Conservation (phyloP, 2,329 filamentous ascomycete genomes). For the Aspergillus puulaauensis region DNA sequence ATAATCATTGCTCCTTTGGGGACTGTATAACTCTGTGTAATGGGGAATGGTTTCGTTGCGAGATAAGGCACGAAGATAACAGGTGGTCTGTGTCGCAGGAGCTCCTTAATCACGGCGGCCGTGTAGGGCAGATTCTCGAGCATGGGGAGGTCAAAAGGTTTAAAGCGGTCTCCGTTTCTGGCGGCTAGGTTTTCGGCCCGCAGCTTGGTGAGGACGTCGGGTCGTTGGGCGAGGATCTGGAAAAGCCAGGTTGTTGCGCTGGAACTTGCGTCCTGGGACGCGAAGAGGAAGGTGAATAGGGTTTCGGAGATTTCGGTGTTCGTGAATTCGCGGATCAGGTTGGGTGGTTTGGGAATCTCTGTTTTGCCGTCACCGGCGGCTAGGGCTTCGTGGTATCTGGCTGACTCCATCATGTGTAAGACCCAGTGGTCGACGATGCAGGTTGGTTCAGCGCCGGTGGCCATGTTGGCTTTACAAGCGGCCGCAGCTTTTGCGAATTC, state of each 20-base stretch:
- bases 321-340: slow-evolving; percentile 52
- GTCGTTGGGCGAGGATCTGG: slow-evolving; percentile 52
- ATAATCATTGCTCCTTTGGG: slow-evolving; percentile 52
- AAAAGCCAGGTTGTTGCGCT: slow-evolving; percentile 56
- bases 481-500: slow-evolving; percentile 84
- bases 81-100: slow-evolving; percentile 53
- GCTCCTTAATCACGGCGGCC: slow-evolving; percentile 54
- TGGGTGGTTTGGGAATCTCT: slow-evolving; percentile 31
- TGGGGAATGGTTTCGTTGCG: slow-evolving; percentile 48
- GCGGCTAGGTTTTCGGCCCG: slow-evolving; percentile 50
- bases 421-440: slow-evolving; percentile 93
- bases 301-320: slow-evolving; percentile 53
- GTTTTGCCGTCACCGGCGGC: slow-evolving; percentile 59
- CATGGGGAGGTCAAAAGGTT: slow-evolving; percentile 47
- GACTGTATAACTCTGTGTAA: slow-evolving; percentile 50
- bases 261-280: slow-evolving; percentile 55
- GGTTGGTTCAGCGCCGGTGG: slow-evolving; percentile 70
- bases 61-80: slow-evolving; percentile 58
- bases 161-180: slow-evolving; percentile 43
- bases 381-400: slow-evolving; percentile 69
- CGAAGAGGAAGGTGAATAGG: slow-evolving; percentile 56
- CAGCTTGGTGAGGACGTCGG: slow-evolving; percentile 48
- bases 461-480: slow-evolving; percentile 82
- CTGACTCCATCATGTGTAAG: slow-evolving; percentile 75
- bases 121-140: slow-evolving; percentile 53